Percentiles rank a stretch among this genome's conserved stretches.
Conservation (phyloP, 2,329 filamentous ascomycete genomes). For the Xylariaceae sp. region DNA sequence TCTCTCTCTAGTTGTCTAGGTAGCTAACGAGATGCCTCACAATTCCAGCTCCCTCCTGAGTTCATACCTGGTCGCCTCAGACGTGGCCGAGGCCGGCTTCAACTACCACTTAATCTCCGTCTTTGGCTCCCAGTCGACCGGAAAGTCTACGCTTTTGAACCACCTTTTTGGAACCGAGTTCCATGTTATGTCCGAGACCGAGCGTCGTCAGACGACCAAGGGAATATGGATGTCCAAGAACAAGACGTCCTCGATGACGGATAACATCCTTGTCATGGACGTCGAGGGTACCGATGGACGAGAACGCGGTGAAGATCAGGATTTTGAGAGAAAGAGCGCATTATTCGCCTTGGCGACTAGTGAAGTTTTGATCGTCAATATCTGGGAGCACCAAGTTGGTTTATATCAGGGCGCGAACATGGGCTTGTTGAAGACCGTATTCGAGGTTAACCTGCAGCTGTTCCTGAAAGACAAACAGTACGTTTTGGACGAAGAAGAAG, state of each 20-base stretch:
- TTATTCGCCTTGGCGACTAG: slow-evolving; percentile 95
- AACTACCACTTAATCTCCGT: slow-evolving; percentile 99
- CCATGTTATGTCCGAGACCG: slow-evolving; percentile 93
- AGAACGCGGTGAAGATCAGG: slow-evolving; percentile 94
- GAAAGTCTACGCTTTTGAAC: slow-evolving; percentile 96
- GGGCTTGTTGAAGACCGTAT: slow-evolving; percentile 96
- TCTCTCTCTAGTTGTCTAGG: slow-evolving; percentile 1
- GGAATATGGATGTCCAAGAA: slow-evolving; percentile 99
- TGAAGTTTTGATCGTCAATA: slow-evolving; percentile 96
- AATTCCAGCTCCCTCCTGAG: slow-evolving; percentile 63
- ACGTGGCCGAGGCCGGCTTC: slow-evolving; percentile 85
- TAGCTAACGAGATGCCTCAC: slow-evolving; percentile 18
- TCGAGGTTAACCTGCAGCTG: slow-evolving; percentile 95
- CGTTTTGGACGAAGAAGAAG: slow-evolving; percentile 32
- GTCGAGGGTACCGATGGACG: slow-evolving; percentile 96
- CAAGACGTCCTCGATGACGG: slow-evolving; percentile 76
- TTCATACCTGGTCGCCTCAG: slow-evolving; percentile 73
- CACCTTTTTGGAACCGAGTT: slow-evolving; percentile 93
- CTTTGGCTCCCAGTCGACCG: slow-evolving; percentile 96
- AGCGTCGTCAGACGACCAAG: slow-evolving; percentile 94
- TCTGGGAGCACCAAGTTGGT: slow-evolving; percentile 98
- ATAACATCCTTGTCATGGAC: slow-evolving; percentile 99
- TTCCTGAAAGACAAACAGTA: slow-evolving; percentile 95
- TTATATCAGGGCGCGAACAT: slow-evolving; percentile 98
- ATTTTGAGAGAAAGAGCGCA: slow-evolving; percentile 97